Percentiles rank a stretch among this genome's conserved stretches.
Conservation (phyloP, 371 early-diverging fungal genomes). For the Mucor piriformis region DNA sequence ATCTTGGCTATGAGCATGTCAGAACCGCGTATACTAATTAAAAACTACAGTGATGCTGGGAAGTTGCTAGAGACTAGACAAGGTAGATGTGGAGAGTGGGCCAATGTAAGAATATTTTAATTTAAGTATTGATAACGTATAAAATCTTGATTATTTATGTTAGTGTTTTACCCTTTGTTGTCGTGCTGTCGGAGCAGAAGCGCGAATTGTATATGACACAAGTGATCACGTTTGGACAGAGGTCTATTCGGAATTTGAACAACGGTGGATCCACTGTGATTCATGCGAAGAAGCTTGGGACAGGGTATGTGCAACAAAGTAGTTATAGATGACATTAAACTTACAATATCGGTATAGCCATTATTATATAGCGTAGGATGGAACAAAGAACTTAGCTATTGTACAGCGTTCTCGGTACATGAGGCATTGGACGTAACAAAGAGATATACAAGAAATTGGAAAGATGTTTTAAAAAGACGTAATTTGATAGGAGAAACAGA, state of each 20-base stretch:
- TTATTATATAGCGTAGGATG: conserved; percentile 71
- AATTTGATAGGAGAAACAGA: conserved; percentile 52
- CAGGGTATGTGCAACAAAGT: conserved; percentile 21
- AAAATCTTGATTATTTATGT: background rate
- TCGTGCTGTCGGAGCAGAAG: conserved; percentile 66
- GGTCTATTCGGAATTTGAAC: conserved; percentile 57
- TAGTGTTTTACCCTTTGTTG: conserved; percentile 67
- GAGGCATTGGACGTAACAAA: conserved; percentile 70
- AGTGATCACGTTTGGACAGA: conserved; percentile 79
- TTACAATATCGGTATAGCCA: conserved; percentile 32
- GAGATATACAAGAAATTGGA: conserved; percentile 55
- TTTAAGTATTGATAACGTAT: background rate
- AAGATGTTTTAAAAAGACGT: conserved; percentile 49
- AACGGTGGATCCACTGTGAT: conserved; percentile 75
- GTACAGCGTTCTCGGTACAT: conserved; percentile 56
- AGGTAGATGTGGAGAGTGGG: conserved; percentile 84
- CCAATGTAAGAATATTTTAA: conserved; percentile 52
- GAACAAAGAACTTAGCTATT: conserved; percentile 74
- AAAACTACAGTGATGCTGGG: conserved; percentile 44
- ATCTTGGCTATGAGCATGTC: background rate
- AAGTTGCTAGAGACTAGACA: conserved; percentile 63
- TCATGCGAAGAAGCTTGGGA: conserved; percentile 70
- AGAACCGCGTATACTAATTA: background rate
- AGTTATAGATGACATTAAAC: background rate
- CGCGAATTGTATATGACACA: conserved; percentile 64